phyloP scores from a whole-genome alignment of 192 early-diverging fungal species.

The Irineochytrium annulatum region DNA sequence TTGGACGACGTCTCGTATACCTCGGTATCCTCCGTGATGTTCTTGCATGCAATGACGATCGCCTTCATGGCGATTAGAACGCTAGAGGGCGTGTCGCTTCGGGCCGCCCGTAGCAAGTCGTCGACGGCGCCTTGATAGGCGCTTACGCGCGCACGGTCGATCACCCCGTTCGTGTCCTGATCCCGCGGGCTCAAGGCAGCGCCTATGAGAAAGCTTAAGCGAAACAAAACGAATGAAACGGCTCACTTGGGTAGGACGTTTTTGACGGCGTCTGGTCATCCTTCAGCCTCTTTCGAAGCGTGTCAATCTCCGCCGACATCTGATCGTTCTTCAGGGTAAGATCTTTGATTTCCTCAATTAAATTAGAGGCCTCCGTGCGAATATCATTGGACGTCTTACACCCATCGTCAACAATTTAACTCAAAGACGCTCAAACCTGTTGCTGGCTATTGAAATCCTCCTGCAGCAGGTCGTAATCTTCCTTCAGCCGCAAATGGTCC shows the following conservation, averaged over 20 bases:
- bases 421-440: slow-evolving; percentile 43
- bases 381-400: slow-evolving; percentile 67
- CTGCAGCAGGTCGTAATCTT: slow-evolving; percentile 59
- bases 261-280: too few species aligned
- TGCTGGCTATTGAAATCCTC: slow-evolving; percentile 73
- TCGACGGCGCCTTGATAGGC: slow-evolving; percentile 82
- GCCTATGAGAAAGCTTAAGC: too few species aligned
- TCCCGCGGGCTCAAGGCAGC: too few species aligned
- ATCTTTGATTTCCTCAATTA: slow-evolving; percentile 65
- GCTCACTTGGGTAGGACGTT: too few species aligned
- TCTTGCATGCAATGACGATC: slow-evolving; percentile 76
- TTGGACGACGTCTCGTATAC: slow-evolving; percentile 44
- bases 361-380: slow-evolving; percentile 60
- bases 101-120: slow-evolving; percentile 69
- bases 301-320: slow-evolving; percentile 38
- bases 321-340: slow-evolving; percentile 62
- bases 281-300: neutral
- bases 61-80: slow-evolving; percentile 82
- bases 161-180: slow-evolving; percentile 59
- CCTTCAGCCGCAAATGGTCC: slow-evolving; percentile 45
- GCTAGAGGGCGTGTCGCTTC: slow-evolving; percentile 58
- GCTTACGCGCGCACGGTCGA: slow-evolving; percentile 66
- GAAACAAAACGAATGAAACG: too few species aligned
- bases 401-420: neutral
- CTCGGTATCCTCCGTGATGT: slow-evolving; percentile 80